phyloP scores from a whole-genome alignment of 352 stramenopile genomes.

The Phytophthora palmivora region DNA sequence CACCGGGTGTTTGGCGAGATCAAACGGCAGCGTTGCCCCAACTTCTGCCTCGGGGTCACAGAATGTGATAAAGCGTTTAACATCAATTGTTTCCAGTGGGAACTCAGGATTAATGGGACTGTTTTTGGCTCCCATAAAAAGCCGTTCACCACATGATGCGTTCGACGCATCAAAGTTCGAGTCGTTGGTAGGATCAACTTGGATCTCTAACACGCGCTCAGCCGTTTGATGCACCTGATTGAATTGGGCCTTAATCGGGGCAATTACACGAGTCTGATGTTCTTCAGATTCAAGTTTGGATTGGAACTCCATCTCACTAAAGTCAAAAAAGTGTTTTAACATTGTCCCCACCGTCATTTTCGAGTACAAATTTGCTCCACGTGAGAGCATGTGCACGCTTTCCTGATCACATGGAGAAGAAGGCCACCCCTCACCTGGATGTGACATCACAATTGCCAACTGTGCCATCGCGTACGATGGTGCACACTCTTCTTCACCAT shows the following conservation, averaged over 20 bases:
- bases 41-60: slow-evolving; percentile 70
- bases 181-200: slow-evolving; percentile 20
- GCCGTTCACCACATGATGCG: slow-evolving; percentile 75
- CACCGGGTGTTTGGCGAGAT: slow-evolving; percentile 89
- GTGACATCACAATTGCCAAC: slow-evolving; percentile 70
- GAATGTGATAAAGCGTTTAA: slow-evolving; percentile 77
- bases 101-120: slow-evolving; percentile 73
- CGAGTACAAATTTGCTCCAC: slow-evolving; percentile 84
- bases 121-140: slow-evolving; percentile 36
- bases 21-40: slow-evolving; percentile 87
- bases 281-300: slow-evolving; percentile 60
- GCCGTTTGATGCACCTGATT: slow-evolving; percentile 54
- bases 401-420: slow-evolving; percentile 71
- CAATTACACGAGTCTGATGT: slow-evolving; percentile 61
- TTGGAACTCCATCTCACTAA: slow-evolving; percentile 71
- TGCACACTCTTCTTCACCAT: slow-evolving; percentile 82
- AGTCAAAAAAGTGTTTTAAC: slow-evolving; percentile 89
- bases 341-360: slow-evolving; percentile 79
- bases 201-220: slow-evolving; percentile 40
- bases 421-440: slow-evolving; percentile 65
- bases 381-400: slow-evolving; percentile 72
- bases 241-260: slow-evolving; percentile 74
- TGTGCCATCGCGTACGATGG: slow-evolving; percentile 82
- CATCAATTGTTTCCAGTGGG: slow-evolving; percentile 72
- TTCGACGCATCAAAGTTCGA: slow-evolving; percentile 72